Base-by-base conservation (phyloP, 441 rosid species). In the Arabidopsis hybrid region DNA sequence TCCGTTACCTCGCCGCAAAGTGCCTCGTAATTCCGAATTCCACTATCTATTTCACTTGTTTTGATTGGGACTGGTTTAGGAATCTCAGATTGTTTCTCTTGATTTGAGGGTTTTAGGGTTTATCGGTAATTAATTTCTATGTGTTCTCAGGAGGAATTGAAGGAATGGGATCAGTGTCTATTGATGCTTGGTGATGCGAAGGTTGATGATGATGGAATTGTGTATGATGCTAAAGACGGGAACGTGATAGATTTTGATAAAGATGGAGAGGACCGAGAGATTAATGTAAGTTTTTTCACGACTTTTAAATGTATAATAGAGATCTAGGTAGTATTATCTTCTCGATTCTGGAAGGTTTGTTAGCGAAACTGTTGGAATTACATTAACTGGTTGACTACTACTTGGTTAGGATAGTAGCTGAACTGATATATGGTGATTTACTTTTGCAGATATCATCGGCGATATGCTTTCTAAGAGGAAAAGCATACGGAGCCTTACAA, bases 111-210 rank as follows among this genome's bases (percentile, higher is more conserved):
- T 10, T 55, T 61, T 51, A 55, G 70, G 69, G 62, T 61, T 79
- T 76, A 67, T 72, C 2, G 40, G 58, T 38, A n/a, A 2, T 42
- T 8, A 21, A 21, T 21, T 21, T 67, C 2, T 65, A 21, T 73
- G 36, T 39, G 32, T 58, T 43, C 56, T 58, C 82, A 92, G 99
- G 98, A 95, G 85, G 97, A 95, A 77, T 78, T 95, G 73, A 95
- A 89, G 78, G 99, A 95, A 78, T 92, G 99, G 99, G 98, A 95
- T 75, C 97, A 92, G 73, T 92, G 99, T 75, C 84, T 95, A 7
- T 76, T 68, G 63, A 92, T 89, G 93, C 89, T 92, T 10, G 95
- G 98, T 14, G 99, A 91, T 18, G 97, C 91, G 8, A 91, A 87
- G 80, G 91, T 91, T 68, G 99, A 89, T 82, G 97, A 92, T 56